These are phyloP conservation scores for Bothriochloa decipiens DNA, from an alignment of 176 grass and related monocot genomes.

Conservation along the genomic window DNA sequence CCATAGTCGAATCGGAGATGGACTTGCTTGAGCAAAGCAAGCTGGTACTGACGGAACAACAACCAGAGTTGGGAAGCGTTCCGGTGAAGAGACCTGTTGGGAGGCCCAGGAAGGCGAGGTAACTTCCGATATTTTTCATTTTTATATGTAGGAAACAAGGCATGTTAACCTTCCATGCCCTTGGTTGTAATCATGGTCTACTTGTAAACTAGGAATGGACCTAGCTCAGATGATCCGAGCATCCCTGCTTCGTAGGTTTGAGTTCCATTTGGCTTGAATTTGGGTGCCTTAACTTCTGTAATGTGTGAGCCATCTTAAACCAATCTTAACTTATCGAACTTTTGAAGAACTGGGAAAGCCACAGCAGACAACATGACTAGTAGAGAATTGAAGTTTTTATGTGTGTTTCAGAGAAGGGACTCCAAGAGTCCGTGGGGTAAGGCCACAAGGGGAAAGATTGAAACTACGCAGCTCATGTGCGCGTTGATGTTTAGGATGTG, in stretches of 20 bases:
- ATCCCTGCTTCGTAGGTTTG: neutral
- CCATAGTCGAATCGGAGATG: conserved; percentile 25
- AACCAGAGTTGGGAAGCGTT: conserved; percentile 9
- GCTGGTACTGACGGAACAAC: neutral
- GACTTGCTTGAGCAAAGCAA: conserved; percentile 48
- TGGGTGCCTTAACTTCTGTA: neutral
- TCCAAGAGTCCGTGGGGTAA: neutral
- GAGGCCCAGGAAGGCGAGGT: conserved; percentile 49
- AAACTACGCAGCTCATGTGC: too few species aligned
- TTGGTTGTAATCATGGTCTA: conserved; percentile 3
- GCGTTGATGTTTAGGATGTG: neutral
- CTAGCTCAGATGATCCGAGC: neutral
- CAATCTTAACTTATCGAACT: neutral
- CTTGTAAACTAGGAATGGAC: neutral
- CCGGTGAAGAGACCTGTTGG: conserved; percentile 42
- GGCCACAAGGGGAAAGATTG: neutral
- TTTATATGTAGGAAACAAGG: neutral
- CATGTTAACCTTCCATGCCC: neutral
- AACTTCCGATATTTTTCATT: neutral
- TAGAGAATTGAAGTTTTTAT: neutral
- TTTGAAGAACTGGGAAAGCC: neutral
- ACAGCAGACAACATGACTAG: neutral
- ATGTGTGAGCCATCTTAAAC: neutral
- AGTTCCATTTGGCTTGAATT: neutral
- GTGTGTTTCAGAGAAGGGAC: too few species aligned